Percentiles rank a stretch among this genome's conserved stretches.
Evolutionary conservation across 345 rosid genomes (phyloP).

Genomic region (Tarenaya hassleriana): DNA sequence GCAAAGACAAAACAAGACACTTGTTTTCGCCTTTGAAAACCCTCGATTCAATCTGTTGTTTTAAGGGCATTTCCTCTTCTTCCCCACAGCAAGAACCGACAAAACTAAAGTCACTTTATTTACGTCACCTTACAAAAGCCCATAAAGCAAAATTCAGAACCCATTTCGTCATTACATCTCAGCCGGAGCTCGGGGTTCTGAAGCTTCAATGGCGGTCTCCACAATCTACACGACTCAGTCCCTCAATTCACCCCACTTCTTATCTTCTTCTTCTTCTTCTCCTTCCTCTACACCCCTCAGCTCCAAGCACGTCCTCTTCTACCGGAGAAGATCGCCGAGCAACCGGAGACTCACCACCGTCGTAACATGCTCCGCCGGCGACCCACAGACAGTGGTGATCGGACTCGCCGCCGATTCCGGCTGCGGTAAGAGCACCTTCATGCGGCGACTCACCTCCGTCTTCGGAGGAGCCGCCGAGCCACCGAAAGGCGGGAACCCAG

Average conservation of each 20-base stretch:
- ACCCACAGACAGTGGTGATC: conserved; percentile 62
- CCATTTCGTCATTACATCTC: conserved; percentile 28
- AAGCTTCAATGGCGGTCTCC: conserved; percentile 59
- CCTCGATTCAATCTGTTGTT: too few species aligned
- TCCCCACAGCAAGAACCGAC: conserved; percentile 4
- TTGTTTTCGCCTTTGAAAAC: conserved; percentile 25
- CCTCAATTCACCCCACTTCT: conserved; percentile 56
- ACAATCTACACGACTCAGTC: conserved; percentile 65
- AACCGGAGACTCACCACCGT: conserved; percentile 32
- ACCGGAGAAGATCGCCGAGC: conserved; percentile 31
- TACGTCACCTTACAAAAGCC: conserved; percentile 26
- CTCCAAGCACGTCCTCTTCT: conserved; percentile 42
- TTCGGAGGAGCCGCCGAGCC: conserved; percentile 96
- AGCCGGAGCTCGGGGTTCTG: conserved; percentile 27
- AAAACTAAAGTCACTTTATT: conserved; percentile 10
- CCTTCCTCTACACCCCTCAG: conserved; percentile 26
- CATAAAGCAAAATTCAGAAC: conserved; percentile 19
- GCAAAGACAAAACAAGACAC: conserved; percentile 1
- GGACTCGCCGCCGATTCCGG: conserved; percentile 96
- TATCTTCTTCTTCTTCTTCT: conserved; percentile 45
- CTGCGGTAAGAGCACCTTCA: conserved; percentile 91
- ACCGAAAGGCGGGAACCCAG: conserved; percentile 93
- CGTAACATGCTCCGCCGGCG: conserved; percentile 52
- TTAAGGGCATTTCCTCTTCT: conserved; percentile 41
- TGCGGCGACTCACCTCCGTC: conserved; percentile 85